Evolutionary conservation across 2,329 filamentous ascomycete species (phyloP), one percentile per base, ranked within the genome.

Genomic region (Mariannaea elegans): DNA sequence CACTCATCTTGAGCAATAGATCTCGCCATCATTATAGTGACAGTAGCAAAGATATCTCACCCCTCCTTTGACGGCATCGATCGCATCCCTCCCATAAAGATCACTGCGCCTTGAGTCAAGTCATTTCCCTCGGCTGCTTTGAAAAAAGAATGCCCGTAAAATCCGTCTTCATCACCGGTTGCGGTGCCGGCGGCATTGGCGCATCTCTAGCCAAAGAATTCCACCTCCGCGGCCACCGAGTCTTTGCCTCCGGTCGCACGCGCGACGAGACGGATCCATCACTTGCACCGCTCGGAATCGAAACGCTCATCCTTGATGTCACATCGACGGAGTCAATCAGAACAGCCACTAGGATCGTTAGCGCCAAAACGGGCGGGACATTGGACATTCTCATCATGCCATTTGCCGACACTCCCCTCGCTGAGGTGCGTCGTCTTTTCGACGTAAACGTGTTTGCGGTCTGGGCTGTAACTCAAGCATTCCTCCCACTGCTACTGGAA

Each of bases 401-500:
- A 8, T 56, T 64, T 53, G 55, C 55, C 19, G 49, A 53, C 32
- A 47, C 38, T 12, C 24, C 27, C 5, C 19, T 62, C 7, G 50
- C 42, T 18, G 59, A 62, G 27, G 36, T 53, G 19, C 50, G 51
- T 7, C 41, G 51, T 8, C 21, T 62, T 3, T 59, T 64, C 24
- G 55, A 62, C 27, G 42, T 56, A 24, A 54, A 59, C 27, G 24
- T 59, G 18, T 62, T 62, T 23, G 50, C 39, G 14, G 38, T 56
- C 5, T 55, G 16, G 36, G 32, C 42, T 14, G 50, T 64, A 9
- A 56, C 59, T 21, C 62, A 59, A 41, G 58, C 59, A 9, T 64
- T 64, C 38, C 51, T 64, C n/a, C 59, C 55, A 9, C 46, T 62
- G 46, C 59, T 62, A 7, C 36, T 59, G 12, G 47, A 53, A 12